A percentile compares a stretch with the other conserved stretches of the same genome.
These are phyloP conservation scores for Ceratocystis alfenasii DNA, from an alignment of 2,329 filamentous ascomycete species.

Conservation along the genomic window DNA sequence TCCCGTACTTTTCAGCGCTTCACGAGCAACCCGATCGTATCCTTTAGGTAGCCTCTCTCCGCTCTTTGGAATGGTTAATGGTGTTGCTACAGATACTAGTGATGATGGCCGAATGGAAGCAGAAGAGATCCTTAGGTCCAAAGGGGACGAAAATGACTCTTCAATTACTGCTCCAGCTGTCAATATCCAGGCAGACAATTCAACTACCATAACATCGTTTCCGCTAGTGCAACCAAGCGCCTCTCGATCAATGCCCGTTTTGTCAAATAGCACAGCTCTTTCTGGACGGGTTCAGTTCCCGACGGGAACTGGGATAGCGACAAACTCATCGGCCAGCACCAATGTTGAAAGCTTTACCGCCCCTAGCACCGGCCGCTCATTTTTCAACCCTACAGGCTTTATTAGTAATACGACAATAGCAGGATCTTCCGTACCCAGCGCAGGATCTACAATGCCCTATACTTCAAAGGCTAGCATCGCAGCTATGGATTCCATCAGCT, in stretches of 20 bases:
- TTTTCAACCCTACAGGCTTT: neutral
- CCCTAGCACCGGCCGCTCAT: neutral
- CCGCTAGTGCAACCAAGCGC: neutral
- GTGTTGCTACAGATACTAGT: neutral
- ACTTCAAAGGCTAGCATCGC: neutral
- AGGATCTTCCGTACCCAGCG: neutral
- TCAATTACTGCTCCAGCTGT: neutral
- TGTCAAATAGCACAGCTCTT: neutral
- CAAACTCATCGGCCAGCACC: neutral
- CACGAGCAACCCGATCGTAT: neutral
- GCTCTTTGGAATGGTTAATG: constrained; percentile 14
- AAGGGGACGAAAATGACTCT: neutral
- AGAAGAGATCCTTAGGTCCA: neutral
- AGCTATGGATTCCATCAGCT: constrained; percentile 10
- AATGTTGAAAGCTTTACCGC: neutral
- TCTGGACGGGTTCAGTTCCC: neutral
- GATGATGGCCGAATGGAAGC: neutral
- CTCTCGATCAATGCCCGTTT: neutral
- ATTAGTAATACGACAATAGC: neutral
- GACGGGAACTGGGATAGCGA: neutral
- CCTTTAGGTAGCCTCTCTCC: constrained; percentile 15
- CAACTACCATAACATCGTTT: neutral
- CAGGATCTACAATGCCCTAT: neutral
- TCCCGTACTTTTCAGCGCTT: constrained; percentile 13
- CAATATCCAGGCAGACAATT: constrained; percentile 4